Evolutionary conservation across 805 yeast species (phyloP), one percentile per base, ranked within the genome.

Genomic region (Ogataea ramenticola): DNA sequence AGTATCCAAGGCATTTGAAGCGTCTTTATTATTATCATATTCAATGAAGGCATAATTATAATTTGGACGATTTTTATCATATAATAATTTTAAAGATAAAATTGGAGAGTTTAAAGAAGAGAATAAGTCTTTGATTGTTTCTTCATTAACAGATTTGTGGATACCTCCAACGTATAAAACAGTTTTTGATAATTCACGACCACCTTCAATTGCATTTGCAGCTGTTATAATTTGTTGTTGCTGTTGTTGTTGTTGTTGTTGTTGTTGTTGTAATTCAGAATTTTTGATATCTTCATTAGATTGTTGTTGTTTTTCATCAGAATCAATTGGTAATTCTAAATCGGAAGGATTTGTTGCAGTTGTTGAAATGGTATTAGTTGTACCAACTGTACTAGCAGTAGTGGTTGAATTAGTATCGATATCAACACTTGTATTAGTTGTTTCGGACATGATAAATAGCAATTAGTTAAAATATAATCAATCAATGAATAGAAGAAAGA

Each of bases 31-130:
- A 41, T 66, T 67, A 22, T 71, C 78, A 53, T 76, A 88, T 62
- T 87, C 95, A 43, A 89, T 77, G 61, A 89, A 88, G 2, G 95
- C 95, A 62, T 87, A 89, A 58, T 84, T 84, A 60, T 76, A 80
- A 14, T 86, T 86, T 10, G 75, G 76, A 49, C 72, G 71, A 61
- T 85, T 86, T 62, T 85, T 86, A 56, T 88, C 96, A 48, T 78
- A 74, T 47, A 88, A 67, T 36, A 89, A 69, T 63, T 86, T 88
- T 46, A 86, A 77, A 20, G 79, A 70, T 49, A 75, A 72, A 38
- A 85, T 76, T 22, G 75, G 67, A 26, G 87, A 86, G 26, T 79
- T 76, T 14, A 48, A 29, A 36, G 78, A 71, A 10, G 59, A 50
- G 57, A 88, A 83, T 41, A 82, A 65, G 29, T 79, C 86, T 49